These are phyloP conservation scores for Arctium lappa DNA, from an alignment of 129 eudicot genomes.

Conservation along the genomic window DNA sequence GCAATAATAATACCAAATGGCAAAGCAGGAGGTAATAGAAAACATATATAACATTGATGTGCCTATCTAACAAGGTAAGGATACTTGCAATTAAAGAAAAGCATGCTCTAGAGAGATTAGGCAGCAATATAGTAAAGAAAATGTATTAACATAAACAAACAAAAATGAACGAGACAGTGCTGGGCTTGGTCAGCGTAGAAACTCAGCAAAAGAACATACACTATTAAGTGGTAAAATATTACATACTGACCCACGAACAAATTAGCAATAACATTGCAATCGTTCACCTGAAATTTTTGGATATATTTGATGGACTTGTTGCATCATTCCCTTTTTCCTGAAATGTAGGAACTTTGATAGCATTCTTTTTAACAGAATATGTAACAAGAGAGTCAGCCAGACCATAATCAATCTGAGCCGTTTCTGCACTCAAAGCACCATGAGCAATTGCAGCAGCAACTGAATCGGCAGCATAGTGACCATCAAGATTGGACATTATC, in stretches of 20 bases:
- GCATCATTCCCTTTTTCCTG: conserved; percentile 59
- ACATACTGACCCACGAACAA: neutral
- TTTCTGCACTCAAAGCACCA: conserved; percentile 81
- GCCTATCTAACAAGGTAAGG: neutral
- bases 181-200: neutral
- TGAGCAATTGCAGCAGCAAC: conserved; percentile 96
- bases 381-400: conserved; percentile 38
- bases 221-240: neutral
- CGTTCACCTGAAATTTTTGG: conserved; percentile 75
- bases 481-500: conserved; percentile 88
- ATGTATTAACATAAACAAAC: neutral
- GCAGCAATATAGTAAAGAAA: neutral
- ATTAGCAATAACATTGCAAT: neutral
- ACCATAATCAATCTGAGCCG: conserved; percentile 43
- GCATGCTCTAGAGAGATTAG: neutral
- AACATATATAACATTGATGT: neutral
- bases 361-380: conserved; percentile 45
- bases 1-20: too few species aligned
- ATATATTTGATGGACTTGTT: conserved; percentile 57
- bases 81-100: neutral
- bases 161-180: neutral
- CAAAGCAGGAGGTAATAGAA: neutral
- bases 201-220: neutral
- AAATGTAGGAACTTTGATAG: conserved; percentile 33
- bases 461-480: conserved; percentile 94